Evolutionary conservation across 148 eudicot species (phyloP).

Genomic region (Cornus florida): DNA sequence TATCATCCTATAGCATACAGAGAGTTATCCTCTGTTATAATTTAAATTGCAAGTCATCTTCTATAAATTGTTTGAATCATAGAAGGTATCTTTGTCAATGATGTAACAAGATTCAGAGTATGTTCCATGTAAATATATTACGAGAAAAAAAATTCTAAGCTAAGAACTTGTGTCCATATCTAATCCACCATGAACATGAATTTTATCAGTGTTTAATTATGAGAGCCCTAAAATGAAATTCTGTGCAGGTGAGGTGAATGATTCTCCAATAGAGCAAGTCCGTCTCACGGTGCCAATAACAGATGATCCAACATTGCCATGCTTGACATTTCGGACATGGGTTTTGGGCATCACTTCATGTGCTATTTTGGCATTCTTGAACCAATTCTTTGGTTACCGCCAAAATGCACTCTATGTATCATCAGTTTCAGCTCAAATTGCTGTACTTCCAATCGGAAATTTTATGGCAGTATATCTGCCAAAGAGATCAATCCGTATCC

Average conservation of each 20-base stretch:
- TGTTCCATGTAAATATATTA: too few species aligned
- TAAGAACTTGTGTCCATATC: neutral
- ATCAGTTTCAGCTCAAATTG: constrained; percentile 52
- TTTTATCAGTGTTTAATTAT: neutral
- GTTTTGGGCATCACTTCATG: constrained; percentile 43
- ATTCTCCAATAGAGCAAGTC: constrained; percentile 56
- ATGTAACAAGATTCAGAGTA: too few species aligned
- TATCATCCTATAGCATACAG: too few species aligned
- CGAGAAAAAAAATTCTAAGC: too few species aligned
- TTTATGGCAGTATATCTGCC: constrained; percentile 54
- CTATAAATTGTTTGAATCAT: too few species aligned
- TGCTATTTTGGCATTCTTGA: constrained; percentile 35
- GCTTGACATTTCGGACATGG: constrained; percentile 54
- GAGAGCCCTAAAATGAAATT: neutral
- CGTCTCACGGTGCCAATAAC: constrained; percentile 51
- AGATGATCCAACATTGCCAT: constrained; percentile 54
- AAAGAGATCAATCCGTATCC: constrained; percentile 22
- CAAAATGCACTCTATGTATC: constrained; percentile 47
- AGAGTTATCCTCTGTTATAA: too few species aligned
- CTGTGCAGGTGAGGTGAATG: constrained; percentile 40
- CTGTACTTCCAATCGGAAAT: constrained; percentile 46
- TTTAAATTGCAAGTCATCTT: too few species aligned
- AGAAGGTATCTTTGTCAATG: too few species aligned
- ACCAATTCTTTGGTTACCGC: constrained; percentile 51
- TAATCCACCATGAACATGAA: neutral